Percentiles rank a stretch among this genome's conserved stretches.
phyloP scores from a whole-genome alignment of 495 filamentous ascomycete genomes.

The Trichoderma virens region DNA sequence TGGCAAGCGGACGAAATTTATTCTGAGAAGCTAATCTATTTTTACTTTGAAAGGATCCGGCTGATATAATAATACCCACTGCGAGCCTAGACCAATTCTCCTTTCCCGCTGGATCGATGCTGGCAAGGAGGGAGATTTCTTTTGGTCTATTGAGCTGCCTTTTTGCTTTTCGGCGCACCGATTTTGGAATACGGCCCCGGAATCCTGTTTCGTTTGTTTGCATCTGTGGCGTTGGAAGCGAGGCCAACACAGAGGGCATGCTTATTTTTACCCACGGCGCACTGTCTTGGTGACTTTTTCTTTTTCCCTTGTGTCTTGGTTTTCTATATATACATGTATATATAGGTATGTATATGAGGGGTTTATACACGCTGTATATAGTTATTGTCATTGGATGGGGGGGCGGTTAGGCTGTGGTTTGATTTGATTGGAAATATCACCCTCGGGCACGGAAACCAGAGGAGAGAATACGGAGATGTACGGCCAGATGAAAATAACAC shows the following conservation, averaged over 20 bases:
- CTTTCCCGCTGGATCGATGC: not conserved
- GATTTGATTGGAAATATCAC: too few species aligned
- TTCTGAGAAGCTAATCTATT: conserved; percentile 40
- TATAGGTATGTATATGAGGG: not conserved
- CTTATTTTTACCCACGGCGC: not conserved
- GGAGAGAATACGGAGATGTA: too few species aligned
- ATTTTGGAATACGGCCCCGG: not conserved
- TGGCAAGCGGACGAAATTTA: conserved; percentile 63
- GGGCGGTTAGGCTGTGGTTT: too few species aligned
- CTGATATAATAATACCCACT: not conserved
- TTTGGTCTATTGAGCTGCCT: not conserved
- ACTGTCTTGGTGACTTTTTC: not conserved
- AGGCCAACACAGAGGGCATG: not conserved
- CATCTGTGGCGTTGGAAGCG: conserved; percentile 2
- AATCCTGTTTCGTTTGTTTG: not conserved
- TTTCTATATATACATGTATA: not conserved
- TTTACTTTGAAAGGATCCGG: not conserved
- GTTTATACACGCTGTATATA: not conserved
- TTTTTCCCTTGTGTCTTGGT: not conserved
- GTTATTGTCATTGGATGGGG: not conserved
- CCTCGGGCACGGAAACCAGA: too few species aligned
- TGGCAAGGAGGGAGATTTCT: not conserved
- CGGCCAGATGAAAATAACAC: too few species aligned
- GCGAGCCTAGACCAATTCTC: not conserved
- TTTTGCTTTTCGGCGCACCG: not conserved